Evolutionary conservation across 192 early-diverging fungal genomes (phyloP).

Genomic region (Linnemannia zychae): DNA sequence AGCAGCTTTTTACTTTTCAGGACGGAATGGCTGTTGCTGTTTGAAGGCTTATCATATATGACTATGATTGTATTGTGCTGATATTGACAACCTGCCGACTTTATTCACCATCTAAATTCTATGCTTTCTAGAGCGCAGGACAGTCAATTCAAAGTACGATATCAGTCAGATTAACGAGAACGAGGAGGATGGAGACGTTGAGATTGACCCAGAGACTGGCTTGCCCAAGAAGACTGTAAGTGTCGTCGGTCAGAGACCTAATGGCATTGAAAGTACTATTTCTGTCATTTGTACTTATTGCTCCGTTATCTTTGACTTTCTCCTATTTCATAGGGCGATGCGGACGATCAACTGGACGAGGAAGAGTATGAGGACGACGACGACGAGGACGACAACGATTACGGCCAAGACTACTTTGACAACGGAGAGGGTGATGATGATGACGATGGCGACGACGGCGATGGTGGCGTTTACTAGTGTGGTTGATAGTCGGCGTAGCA

Average conservation of each 20-base stretch:
- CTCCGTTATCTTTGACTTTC: background rate
- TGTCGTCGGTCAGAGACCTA: too few relatives aligned
- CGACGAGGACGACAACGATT: slow-evolving; percentile 41
- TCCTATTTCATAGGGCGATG: slow-evolving; percentile 18
- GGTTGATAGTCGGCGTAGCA: background rate
- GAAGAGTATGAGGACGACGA: slow-evolving; percentile 50
- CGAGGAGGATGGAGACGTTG: slow-evolving; percentile 31
- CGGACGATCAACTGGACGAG: slow-evolving; percentile 31
- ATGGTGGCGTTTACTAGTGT: slow-evolving; percentile 23
- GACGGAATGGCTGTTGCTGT: background rate
- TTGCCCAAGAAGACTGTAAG: slow-evolving; percentile 40
- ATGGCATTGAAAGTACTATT: background rate
- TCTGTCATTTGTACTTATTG: too few relatives aligned
- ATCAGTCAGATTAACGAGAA: slow-evolving; percentile 26
- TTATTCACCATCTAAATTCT: background rate
- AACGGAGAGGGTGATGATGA: slow-evolving; percentile 48
- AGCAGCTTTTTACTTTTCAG: background rate
- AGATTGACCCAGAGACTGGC: slow-evolving; percentile 43
- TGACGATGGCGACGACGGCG: slow-evolving; percentile 34
- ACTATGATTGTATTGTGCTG: background rate
- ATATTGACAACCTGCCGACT: background rate
- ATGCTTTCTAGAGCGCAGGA: slow-evolving; percentile 36
- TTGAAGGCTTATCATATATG: background rate
- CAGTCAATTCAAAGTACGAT: slow-evolving; percentile 22
- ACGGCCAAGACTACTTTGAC: slow-evolving; percentile 37